Evolutionary conservation across 768 basidiomycete genomes (phyloP).

Genomic region (Galerina marginata): DNA sequence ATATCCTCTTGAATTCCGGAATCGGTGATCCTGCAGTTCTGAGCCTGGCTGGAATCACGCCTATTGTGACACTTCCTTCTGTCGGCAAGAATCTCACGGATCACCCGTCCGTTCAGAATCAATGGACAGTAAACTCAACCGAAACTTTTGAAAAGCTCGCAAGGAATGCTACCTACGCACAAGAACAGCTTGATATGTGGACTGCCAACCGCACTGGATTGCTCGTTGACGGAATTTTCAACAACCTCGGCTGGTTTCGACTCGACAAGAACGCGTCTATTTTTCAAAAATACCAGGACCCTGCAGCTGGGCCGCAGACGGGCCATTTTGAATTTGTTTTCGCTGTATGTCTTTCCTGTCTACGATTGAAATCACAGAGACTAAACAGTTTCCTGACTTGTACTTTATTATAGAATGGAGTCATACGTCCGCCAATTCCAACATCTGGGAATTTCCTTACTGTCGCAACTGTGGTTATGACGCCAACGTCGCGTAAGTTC

Average conservation of each 20-base stretch:
- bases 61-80: conserved; percentile 36
- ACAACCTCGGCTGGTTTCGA: conserved; percentile 32
- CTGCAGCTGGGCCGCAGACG: conserved; percentile 39
- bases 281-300: conserved; percentile 36
- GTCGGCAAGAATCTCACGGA: conserved; percentile 44
- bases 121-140: conserved; percentile 35
- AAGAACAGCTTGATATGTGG: conserved; percentile 34
- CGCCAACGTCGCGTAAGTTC: conserved; percentile 35
- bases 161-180: conserved; percentile 26
- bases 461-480: conserved; percentile 28
- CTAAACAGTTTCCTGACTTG: neutral
- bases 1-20: conserved; percentile 36
- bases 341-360: conserved; percentile 26
- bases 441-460: conserved; percentile 31
- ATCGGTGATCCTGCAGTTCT: conserved; percentile 37
- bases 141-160: conserved; percentile 7
- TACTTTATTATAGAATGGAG: conserved; percentile 16
- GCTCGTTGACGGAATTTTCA: conserved; percentile 27
- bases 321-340: conserved; percentile 43
- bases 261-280: conserved; percentile 35
- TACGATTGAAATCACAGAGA: conserved; percentile 16
- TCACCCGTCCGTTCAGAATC: conserved; percentile 33
- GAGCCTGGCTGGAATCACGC: conserved; percentile 26
- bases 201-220: conserved; percentile 27
- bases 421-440: conserved; percentile 24